Conservation (phyloP, 2,329 filamentous ascomycete species). For the Ilyonectria sp. region DNA sequence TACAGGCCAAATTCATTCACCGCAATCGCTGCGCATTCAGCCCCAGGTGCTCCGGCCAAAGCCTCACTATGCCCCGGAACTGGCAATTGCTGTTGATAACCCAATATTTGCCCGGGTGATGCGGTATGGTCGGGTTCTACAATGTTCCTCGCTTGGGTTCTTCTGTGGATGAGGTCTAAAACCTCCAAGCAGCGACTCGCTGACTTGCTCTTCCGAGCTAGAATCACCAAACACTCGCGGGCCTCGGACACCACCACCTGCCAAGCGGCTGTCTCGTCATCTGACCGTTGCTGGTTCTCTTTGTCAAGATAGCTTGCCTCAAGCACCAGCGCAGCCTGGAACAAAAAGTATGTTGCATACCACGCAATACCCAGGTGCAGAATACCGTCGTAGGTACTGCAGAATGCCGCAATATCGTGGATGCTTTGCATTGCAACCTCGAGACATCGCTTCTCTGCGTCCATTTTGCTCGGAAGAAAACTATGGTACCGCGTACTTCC, state of each 20-base stretch:
- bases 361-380: slow-evolving; percentile 55
- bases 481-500: slow-evolving; percentile 55
- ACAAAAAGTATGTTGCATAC: slow-evolving; percentile 62
- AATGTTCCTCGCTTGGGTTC: background rate
- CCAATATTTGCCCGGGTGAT: slow-evolving; percentile 1
- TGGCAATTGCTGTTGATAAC: slow-evolving; percentile 6
- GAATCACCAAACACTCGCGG: slow-evolving; percentile 20
- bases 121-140: slow-evolving; percentile 1
- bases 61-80: background rate
- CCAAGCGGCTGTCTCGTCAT: slow-evolving; percentile 21
- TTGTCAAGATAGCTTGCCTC: slow-evolving; percentile 39
- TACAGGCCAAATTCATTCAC: slow-evolving; percentile 22
- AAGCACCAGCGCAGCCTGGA: slow-evolving; percentile 60
- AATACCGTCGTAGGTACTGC: slow-evolving; percentile 43
- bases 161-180: slow-evolving; percentile 21
- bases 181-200: slow-evolving; percentile 25
- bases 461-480: slow-evolving; percentile 39
- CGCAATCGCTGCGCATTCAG: background rate
- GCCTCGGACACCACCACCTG: slow-evolving; percentile 23
- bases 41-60: background rate
- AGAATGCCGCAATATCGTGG: slow-evolving; percentile 54
- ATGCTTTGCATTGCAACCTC: slow-evolving; percentile 56
- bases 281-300: slow-evolving; percentile 20
- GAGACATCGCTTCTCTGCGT: slow-evolving; percentile 54
- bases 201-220: slow-evolving; percentile 23